Conservation (phyloP, 2,329 filamentous ascomycete species). For the Phoma sp. region DNA sequence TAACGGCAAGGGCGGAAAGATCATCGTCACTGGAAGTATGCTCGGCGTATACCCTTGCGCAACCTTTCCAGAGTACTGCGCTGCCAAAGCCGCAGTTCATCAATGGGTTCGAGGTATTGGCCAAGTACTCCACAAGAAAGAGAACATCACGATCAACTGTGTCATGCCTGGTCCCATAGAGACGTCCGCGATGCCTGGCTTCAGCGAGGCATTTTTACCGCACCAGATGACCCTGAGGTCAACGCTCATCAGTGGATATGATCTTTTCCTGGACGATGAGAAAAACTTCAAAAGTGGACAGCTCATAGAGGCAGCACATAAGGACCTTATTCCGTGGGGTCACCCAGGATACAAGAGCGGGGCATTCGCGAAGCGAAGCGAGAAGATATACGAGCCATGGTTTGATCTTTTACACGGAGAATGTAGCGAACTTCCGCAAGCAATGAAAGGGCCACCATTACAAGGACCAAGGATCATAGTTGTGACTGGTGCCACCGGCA, state of each 20-base stretch:
- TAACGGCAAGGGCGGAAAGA: conserved; percentile 50
- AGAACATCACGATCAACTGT: conserved; percentile 57
- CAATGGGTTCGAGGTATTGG: conserved; percentile 36
- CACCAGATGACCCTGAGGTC: conserved; percentile 45
- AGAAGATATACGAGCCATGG: background rate
- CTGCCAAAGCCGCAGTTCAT: conserved; percentile 56
- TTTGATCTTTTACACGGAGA: conserved; percentile 49
- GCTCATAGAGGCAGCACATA: background rate
- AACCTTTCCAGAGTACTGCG: conserved; percentile 57
- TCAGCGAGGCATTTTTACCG: conserved; percentile 31
- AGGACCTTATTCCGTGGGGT: background rate
- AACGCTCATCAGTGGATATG: background rate
- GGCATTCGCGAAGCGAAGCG: background rate
- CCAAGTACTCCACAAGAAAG: conserved; percentile 42
- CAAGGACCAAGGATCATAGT: conserved; percentile 29
- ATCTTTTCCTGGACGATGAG: background rate
- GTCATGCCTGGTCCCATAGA: conserved; percentile 57
- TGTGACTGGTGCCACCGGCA: conserved; percentile 38
- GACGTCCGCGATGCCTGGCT: conserved; percentile 51
- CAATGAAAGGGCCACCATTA: conserved; percentile 35
- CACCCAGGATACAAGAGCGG: background rate
- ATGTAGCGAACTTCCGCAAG: conserved; percentile 49
- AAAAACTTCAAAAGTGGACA: background rate
- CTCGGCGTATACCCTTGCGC: conserved; percentile 53
- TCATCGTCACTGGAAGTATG: conserved; percentile 54